Conservation (phyloP, 2,329 filamentous ascomycete species). For the Colletotrichum siamense region DNA sequence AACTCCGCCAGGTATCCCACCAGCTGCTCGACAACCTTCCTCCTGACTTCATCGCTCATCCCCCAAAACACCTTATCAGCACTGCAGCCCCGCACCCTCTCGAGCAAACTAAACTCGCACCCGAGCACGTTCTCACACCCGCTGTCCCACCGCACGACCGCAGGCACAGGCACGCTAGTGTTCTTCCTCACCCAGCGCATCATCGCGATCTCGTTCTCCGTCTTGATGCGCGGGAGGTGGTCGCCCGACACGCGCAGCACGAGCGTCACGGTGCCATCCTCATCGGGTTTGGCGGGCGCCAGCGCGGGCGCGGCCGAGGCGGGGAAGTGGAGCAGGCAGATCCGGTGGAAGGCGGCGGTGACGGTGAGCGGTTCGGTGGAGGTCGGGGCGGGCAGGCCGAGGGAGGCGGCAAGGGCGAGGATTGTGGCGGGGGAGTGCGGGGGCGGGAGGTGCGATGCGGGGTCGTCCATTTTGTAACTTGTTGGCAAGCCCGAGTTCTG, state of each 20-base stretch:
- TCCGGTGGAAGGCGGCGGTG: constrained; percentile 29
- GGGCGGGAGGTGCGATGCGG: not conserved
- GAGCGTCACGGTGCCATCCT: constrained; percentile 5
- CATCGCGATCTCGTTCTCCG: constrained; percentile 41
- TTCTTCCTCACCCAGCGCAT: constrained; percentile 34
- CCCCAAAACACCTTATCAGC: constrained; percentile 27
- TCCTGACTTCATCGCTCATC: constrained; percentile 35
- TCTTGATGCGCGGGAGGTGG: constrained; percentile 40
- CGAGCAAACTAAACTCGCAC: constrained; percentile 46
- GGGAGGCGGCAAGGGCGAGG: constrained; percentile 16
- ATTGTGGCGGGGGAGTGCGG: not conserved
- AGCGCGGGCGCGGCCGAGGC: not conserved
- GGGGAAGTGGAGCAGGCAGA: constrained; percentile 28
- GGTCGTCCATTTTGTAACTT: too few relatives aligned
- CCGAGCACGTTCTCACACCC: constrained; percentile 38
- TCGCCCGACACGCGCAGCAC: constrained; percentile 41
- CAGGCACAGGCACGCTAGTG: constrained; percentile 37
- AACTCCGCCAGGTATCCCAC: constrained; percentile 33
- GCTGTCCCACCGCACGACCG: constrained; percentile 36
- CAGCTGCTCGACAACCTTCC: constrained; percentile 31
- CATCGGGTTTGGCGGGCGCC: not conserved
- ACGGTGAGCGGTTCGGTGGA: constrained; percentile 22
- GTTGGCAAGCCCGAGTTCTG: too few relatives aligned
- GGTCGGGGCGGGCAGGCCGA: constrained; percentile 22
- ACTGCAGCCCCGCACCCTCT: constrained; percentile 29